Base-by-base conservation (phyloP, 805 yeast species). In the Starmera pachycereana region DNA sequence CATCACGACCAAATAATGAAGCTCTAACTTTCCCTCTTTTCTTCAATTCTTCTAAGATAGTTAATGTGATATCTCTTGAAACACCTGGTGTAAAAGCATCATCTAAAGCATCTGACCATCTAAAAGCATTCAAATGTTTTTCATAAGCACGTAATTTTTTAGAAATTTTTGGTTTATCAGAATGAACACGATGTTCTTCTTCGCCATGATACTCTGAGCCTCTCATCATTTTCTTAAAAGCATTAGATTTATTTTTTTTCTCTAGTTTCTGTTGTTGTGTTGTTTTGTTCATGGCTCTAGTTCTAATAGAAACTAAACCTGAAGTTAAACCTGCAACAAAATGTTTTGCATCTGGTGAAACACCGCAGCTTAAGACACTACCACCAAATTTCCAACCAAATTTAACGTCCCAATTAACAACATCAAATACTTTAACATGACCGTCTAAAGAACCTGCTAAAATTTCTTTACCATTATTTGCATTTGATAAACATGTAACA, bases 321-420 rank as follows among this genome's bases (percentile, higher is more conserved):
- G 95, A 80, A 8, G 89, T 80, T 48, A 92, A 71, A 37, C 98
- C 98, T 12, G 92, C 85, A 31, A 86, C 96, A 47, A 92, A 72
- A 65, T 92, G 97, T 63, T 84, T 82, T 50, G 77, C 52, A 48
- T 79, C 74, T 25, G 97, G 97, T 8, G 96, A 86, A 10, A 86
- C 81, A 12, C 89, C 97, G 57, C 95, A 79, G 51, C 86, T 71
- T 50, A 92, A 67, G 0, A 92, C 96, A 32, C 95, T 95, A 19
- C 90, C 87, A 30, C 96, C 96, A 56, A 84, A 90, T 62, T 89
- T 90, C 97, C 97, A 90, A 37, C 97, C 97, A 57, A 88, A 90
- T 58, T 82, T 85, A 44, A 90, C 96, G 44, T 81, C 83, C 86
- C 90, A 89, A 50, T 75, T 72, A 33, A 74, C 55, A 18, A 81